Percentiles rank a stretch among this genome's conserved stretches.
phyloP scores from a whole-genome alignment of 768 basidiomycete genomes.

The Suillus lakei region DNA sequence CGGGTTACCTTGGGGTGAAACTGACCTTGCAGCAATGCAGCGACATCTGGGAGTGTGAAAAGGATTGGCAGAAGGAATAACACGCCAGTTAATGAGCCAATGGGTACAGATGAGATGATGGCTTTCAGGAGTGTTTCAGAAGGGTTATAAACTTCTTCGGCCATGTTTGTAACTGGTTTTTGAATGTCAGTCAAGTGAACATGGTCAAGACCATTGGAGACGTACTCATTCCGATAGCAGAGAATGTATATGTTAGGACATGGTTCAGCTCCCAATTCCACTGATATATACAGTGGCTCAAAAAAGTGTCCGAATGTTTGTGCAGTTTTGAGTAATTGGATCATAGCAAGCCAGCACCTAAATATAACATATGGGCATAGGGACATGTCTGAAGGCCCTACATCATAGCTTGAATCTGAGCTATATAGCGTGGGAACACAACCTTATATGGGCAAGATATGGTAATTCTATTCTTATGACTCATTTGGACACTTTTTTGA shows the following conservation, averaged over 20 bases:
- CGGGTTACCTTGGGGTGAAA: not conserved
- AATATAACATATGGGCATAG: too few species aligned
- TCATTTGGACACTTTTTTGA: too few species aligned
- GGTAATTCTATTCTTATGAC: too few species aligned
- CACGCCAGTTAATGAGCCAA: conserved; percentile 54
- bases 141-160: conserved; percentile 69
- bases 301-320: too few species aligned
- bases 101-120: conserved; percentile 57
- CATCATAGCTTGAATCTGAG: too few species aligned
- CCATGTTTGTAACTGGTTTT: conserved; percentile 60
- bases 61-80: conserved; percentile 64
- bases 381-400: too few species aligned
- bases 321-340: too few species aligned
- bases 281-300: too few species aligned
- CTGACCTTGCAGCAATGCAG: conserved; percentile 55
- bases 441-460: too few species aligned
- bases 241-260: conserved; percentile 54
- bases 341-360: too few species aligned
- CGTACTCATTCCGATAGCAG: conserved; percentile 68
- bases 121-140: conserved; percentile 58
- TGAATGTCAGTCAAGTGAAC: conserved; percentile 10
- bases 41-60: conserved; percentile 66
- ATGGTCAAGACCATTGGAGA: conserved; percentile 5
- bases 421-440: too few species aligned
- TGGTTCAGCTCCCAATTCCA: conserved; percentile 15